These are phyloP conservation scores for Chenopodium formosanum DNA, from an alignment of 148 eudicot genomes.

Conservation along the genomic window DNA sequence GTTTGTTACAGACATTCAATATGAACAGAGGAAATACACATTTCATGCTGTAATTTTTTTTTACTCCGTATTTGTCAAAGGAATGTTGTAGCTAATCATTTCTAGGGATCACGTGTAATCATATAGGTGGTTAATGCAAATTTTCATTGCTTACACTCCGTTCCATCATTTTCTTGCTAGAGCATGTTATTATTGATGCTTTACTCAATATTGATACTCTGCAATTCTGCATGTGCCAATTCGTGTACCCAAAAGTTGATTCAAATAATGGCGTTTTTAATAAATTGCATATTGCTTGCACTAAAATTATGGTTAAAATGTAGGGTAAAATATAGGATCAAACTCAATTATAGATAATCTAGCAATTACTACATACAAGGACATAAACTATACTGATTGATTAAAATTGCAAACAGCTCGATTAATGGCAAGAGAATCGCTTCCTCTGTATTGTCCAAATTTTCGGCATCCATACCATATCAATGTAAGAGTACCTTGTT, in stretches of 20 bases:
- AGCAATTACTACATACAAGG: too few relatives aligned
- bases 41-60: not conserved
- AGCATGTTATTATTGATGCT: not conserved
- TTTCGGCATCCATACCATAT: too few relatives aligned
- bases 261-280: not conserved
- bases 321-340: not conserved
- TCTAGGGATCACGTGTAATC: not conserved
- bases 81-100: not conserved
- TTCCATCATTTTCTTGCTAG: not conserved
- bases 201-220: not conserved
- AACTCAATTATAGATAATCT: not conserved
- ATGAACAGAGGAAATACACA: not conserved
- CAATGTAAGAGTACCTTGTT: too few relatives aligned
- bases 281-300: not conserved
- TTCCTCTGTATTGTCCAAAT: too few relatives aligned
- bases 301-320: not conserved
- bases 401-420: too few relatives aligned
- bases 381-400: too few relatives aligned
- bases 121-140: not conserved
- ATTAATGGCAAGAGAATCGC: too few relatives aligned
- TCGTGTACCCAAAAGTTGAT: not conserved
- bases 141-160: not conserved
- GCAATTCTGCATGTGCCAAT: too few relatives aligned
- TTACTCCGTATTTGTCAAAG: too few relatives aligned
- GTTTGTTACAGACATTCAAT: too few relatives aligned